Conservation (phyloP, 208 protist genomes). For the Trypanosomatidae sp. region DNA sequence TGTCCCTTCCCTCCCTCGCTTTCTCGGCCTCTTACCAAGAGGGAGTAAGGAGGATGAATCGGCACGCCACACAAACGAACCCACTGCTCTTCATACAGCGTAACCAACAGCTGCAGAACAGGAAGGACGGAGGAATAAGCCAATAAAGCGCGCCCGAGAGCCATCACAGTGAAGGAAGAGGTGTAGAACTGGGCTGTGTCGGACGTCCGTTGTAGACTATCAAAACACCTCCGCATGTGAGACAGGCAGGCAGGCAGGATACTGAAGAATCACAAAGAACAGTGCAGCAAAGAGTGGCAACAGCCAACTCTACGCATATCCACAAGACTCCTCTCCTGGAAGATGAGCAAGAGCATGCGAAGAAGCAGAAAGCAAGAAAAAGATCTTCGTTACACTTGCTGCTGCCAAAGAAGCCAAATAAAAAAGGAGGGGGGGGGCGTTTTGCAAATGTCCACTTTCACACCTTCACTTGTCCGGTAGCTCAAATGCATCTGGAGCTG, state of each 20-base stretch:
- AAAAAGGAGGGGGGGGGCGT: neutral
- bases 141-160: too few relatives aligned
- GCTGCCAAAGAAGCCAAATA: neutral
- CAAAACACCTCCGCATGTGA: neutral
- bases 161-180: too few relatives aligned
- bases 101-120: neutral
- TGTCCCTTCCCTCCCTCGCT: neutral
- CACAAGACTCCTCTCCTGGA: neutral
- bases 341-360: neutral
- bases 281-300: neutral
- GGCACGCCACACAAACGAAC: neutral
- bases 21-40: neutral
- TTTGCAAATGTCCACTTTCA: neutral
- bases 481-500: neutral
- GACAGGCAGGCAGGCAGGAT: neutral
- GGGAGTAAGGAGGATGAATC: neutral
- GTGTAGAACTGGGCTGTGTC: too few relatives aligned
- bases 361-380: neutral
- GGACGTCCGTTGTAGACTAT: neutral
- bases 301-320: neutral
- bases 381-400: too few relatives aligned
- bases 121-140: neutral
- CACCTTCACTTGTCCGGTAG: neutral
- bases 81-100: neutral
- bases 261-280: neutral